A percentile compares a stretch with the other conserved stretches of the same genome.
phyloP scores from a whole-genome alignment of 2,329 filamentous ascomycete genomes.

The Alternaria incomplexa region DNA sequence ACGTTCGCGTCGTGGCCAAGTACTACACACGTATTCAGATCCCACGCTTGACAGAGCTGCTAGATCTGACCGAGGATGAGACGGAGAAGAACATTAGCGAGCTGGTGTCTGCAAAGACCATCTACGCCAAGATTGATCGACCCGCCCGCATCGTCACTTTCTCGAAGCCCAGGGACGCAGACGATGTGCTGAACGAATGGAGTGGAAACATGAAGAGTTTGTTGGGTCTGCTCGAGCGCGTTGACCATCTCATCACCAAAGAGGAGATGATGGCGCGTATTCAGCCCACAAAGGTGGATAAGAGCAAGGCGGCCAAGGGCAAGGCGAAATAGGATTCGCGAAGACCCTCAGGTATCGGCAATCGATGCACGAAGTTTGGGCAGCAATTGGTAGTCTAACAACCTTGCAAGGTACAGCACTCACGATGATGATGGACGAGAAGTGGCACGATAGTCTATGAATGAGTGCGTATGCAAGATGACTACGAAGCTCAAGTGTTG shows the following conservation, averaged over 20 bases:
- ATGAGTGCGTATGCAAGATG: neutral
- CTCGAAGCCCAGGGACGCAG: constrained; percentile 90
- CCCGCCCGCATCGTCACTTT: constrained; percentile 93
- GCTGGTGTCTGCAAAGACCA: constrained; percentile 94
- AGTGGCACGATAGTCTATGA: neutral
- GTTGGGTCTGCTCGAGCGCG: constrained; percentile 82
- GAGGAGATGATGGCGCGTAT: constrained; percentile 99
- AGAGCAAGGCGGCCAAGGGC: constrained; percentile 47
- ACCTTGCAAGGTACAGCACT: neutral
- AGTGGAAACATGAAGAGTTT: constrained; percentile 97
- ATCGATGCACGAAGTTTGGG: constrained; percentile 19
- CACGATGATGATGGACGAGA: constrained; percentile 3
- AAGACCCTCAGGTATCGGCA: constrained; percentile 4
- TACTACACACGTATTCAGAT: constrained; percentile 99
- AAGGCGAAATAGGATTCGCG: constrained; percentile 35
- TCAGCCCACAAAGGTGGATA: constrained; percentile 66
- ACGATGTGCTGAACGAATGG: constrained; percentile 98
- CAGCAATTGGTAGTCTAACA: neutral
- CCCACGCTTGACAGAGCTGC: constrained; percentile 83
- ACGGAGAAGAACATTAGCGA: constrained; percentile 99
- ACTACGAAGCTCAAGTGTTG: neutral
- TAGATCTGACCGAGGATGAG: constrained; percentile 92
- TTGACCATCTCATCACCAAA: constrained; percentile 98
- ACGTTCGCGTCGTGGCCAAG: constrained; percentile 95
- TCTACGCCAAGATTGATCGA: constrained; percentile 96